Base-by-base conservation (phyloP, 495 filamentous ascomycete species). In the Podospora fimiseda region DNA sequence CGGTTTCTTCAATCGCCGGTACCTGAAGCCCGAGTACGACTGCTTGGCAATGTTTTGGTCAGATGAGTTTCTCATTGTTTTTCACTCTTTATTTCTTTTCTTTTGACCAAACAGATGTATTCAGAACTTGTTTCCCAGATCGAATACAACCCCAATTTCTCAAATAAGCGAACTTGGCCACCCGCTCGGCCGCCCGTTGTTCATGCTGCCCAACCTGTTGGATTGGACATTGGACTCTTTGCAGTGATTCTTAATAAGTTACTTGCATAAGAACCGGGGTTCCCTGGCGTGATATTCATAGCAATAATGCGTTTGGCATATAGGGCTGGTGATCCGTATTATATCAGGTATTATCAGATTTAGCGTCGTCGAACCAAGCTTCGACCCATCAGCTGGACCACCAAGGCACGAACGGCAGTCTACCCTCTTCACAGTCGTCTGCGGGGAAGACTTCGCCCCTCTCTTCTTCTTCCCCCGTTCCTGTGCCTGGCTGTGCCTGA, bases 131-230 rank as follows among this genome's bases (percentile, higher is more conserved):
- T 16, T 11, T 43, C 27, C 40, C 49, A 51, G 47, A 23, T 52
- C 46, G 37, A 33, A 33, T 33, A 33, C 27, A 33, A 33, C 27
- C 27, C 24, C n/a, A n/a, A 23, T 19, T 3, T 43, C 55, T 30
- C 52, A 54, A 51, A 53, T 43, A 43, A 40, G 22, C 48, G 48
- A n/a, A 49, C 50, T 43, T 54, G 47, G 53, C 58, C 54, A 55
- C 56, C 58, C 52, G 55, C 42, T 58, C 53, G 55, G 53, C 63
- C 58, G 56, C 38, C 23, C 50, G 51, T 51, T 56, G 44, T 61
- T 58, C 48, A 60, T 56, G 52, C 50, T 58, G 19, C 49, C 56
- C 23, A n/a, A 23, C 41, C 44, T 41, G 51, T 33, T 42, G 49
- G 41, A 57, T 53, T 60, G 51, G n/a, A n/a, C n/a, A n/a, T n/a